phyloP scores from a whole-genome alignment of 345 rosid species.

The Raphanus raphanistrum region DNA sequence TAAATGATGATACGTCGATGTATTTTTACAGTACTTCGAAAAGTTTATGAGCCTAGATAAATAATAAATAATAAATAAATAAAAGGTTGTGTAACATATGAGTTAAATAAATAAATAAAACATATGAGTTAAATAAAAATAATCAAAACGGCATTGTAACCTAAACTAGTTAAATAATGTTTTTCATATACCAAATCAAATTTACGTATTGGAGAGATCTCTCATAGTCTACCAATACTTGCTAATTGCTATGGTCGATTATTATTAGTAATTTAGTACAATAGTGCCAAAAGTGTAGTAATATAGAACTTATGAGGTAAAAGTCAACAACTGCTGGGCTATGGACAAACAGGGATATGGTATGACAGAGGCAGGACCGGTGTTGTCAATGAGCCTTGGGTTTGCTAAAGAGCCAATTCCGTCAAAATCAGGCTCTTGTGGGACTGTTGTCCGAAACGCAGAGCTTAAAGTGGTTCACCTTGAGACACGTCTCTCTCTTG shows the following conservation, averaged over 20 bases:
- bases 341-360: conserved; percentile 71
- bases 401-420: conserved; percentile 88
- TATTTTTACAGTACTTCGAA: not conserved
- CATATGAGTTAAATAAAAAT: not conserved
- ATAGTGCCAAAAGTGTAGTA: not conserved
- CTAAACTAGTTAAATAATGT: not conserved
- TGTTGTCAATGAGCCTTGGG: conserved; percentile 77
- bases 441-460: conserved; percentile 87
- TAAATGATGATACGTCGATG: not conserved
- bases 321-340: not conserved
- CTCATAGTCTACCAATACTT: not conserved
- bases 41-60: not conserved
- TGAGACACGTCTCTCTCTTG: conserved; percentile 65
- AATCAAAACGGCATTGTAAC: not conserved
- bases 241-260: not conserved
- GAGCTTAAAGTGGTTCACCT: conserved; percentile 89
- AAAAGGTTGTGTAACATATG: not conserved
- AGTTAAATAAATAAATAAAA: not conserved
- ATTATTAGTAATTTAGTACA: not conserved
- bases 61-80: not conserved
- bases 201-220: not conserved
- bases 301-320: not conserved
- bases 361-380: conserved; percentile 99
- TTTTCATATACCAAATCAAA: not conserved
- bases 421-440: conserved; percentile 88